Evolutionary conservation across 2,329 filamentous ascomycete species (phyloP).

Genomic region (Fusarium veterinarium): DNA sequence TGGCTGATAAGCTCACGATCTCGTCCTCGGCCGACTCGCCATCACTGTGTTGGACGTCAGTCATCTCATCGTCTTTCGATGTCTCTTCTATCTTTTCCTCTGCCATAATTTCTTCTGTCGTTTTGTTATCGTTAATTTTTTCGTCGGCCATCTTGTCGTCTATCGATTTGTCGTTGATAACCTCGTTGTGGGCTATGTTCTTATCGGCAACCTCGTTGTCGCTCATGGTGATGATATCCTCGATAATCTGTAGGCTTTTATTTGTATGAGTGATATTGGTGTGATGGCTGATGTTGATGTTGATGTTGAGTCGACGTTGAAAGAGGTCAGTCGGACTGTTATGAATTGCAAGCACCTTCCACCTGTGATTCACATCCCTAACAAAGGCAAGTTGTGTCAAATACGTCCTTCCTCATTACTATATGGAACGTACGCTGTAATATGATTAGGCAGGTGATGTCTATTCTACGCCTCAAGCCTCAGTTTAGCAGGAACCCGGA

Average conservation of each 20-base stretch:
- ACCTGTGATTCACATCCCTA: not conserved
- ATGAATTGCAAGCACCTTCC: not conserved
- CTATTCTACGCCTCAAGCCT: not conserved
- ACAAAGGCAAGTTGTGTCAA: not conserved
- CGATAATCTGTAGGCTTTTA: not conserved
- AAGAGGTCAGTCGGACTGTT: not conserved
- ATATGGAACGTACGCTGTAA: not conserved
- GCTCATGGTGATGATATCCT: not conserved
- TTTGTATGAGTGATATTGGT: not conserved
- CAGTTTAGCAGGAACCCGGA: too few species aligned
- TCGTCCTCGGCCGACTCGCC: not conserved
- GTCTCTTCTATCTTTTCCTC: not conserved
- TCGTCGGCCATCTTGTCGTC: not conserved
- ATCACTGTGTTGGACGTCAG: not conserved
- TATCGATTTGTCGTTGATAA: not conserved
- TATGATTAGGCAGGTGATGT: not conserved
- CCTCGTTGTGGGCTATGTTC: not conserved
- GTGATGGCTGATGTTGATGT: not conserved
- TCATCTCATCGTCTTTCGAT: not conserved
- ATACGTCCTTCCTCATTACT: not conserved
- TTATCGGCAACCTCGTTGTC: not conserved
- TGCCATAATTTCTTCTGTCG: not conserved
- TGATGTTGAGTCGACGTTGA: not conserved
- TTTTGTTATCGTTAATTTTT: not conserved
- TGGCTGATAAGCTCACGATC: not conserved